Base-by-base conservation (phyloP, 2,329 filamentous ascomycete species). In the Emmonsiellopsis sp. region DNA sequence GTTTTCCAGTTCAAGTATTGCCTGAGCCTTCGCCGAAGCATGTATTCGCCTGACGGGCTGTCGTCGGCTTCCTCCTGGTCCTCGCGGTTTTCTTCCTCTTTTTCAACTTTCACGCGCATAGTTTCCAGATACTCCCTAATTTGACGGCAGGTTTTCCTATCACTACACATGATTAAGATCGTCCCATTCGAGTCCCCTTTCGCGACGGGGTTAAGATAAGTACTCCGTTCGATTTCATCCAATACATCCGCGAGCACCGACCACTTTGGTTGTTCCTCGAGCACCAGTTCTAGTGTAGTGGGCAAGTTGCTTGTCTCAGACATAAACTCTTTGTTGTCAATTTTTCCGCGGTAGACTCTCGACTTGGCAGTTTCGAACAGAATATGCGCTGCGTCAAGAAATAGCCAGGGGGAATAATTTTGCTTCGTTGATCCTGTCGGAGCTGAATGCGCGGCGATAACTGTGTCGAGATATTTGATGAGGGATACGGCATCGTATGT, bases 261-360 rank as follows among this genome's bases (percentile, higher is more conserved):
- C 93, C 93, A 98, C 67, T 98, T 98, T 2, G 93, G 93, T 61
- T 94, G 85, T 67, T 96, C 91, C 70, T 98, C 93, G 1, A 98
- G 78, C 0, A 95, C 86, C 0, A 92, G 89, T 4, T 82, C 78
- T 7, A 96, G 73, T 0, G 85, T 81, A 60, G 89, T 73, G 9
- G 76, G 75, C 16, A 81, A 71, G 7, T 69, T 67, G 8, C 69
- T 72, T 69, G 59, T 82, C 64, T 64, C 76, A 41, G 45, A 69
- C 44, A 69, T 69, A 49, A 58, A 62, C 38, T 74, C 74, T 4
- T 78, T 72, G 48, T 79, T 81, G 52, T 75, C 82, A 43, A 88
- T 80, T 60, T 82, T 85, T 4, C 84, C 84, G 7, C 86, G 83
- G 64, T 96, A 98, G 5, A 96, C 92, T 59, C 93, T 80, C 53